Base-by-base conservation (phyloP, 331 rosid genomes). In the Saraca asoca region DNA sequence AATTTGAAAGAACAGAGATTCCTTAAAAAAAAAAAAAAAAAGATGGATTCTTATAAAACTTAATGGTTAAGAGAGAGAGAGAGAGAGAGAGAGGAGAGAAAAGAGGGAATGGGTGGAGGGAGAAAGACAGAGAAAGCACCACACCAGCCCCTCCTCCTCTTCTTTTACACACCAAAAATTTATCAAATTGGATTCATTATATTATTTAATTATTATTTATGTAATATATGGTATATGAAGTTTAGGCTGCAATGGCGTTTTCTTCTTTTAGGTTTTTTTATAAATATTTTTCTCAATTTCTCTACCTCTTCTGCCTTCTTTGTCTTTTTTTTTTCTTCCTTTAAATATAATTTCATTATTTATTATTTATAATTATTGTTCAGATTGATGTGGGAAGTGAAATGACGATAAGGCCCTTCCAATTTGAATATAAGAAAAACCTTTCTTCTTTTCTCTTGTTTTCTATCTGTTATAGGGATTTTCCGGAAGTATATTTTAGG, bases 51-150 rank as follows among this genome's bases (percentile, higher is more conserved):
- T n/a, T n/a, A n/a, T n/a, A n/a, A n/a, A n/a, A n/a, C n/a, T n/a
- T n/a, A n/a, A n/a, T n/a, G n/a, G n/a, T n/a, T n/a, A n/a, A n/a
- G 8, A 3, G 58, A 15, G 19, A 37, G 39, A 57, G 69, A 24
- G 68, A 57, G 33, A 44, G 62, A 53, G 66, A 46, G 62, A 20
- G 60, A 49, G 56, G 51, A 48, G 62, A 12, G 65, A 17, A 15
- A 34, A 38, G 58, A 37, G 14, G 74, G 12, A 58, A 29, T 44
- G 60, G 52, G 48, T 64, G 77, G 70, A 58, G 62, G 74, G 69
- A 67, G 69, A 68, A 68, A 63, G 44, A 77, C 75, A 53, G n/a
- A 87, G 86, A 77, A 50, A 77, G 78, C 74, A 77, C 81, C 92
- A 60, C 19, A 34, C 43, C 65, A 79, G 54, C 82, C 71, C 85